Percentiles rank a stretch among this genome's conserved stretches.
Evolutionary conservation across 345 rosid species (phyloP).

Genomic region (Citrus sp.): DNA sequence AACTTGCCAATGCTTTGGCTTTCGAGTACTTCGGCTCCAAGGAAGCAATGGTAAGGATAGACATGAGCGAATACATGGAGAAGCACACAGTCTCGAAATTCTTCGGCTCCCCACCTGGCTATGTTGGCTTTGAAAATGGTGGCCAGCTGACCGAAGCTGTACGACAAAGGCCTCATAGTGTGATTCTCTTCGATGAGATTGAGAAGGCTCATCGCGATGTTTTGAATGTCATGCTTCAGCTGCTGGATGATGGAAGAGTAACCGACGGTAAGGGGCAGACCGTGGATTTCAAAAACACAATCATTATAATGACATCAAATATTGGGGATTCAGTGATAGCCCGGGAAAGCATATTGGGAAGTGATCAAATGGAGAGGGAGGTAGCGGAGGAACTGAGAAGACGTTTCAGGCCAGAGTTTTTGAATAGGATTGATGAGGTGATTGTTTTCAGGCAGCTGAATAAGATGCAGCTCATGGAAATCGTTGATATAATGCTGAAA

Average conservation of each 20-base stretch:
- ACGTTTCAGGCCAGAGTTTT: slow-evolving; percentile 63
- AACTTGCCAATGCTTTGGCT: slow-evolving; percentile 58
- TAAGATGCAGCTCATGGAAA: slow-evolving; percentile 43
- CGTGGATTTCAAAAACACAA: slow-evolving; percentile 60
- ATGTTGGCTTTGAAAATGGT: slow-evolving; percentile 50
- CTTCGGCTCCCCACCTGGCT: slow-evolving; percentile 66
- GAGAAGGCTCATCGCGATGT: slow-evolving; percentile 69
- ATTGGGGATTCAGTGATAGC: slow-evolving; percentile 43
- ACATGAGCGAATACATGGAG: slow-evolving; percentile 77
- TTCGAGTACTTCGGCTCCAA: slow-evolving; percentile 56
- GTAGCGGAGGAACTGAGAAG: slow-evolving; percentile 45
- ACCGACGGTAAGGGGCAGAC: slow-evolving; percentile 61
- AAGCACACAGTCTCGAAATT: slow-evolving; percentile 59
- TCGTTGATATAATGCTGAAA: slow-evolving; percentile 49
- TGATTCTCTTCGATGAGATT: slow-evolving; percentile 61
- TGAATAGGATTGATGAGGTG: slow-evolving; percentile 62
- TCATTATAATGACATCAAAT: slow-evolving; percentile 62
- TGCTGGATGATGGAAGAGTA: slow-evolving; percentile 56
- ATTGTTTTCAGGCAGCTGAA: slow-evolving; percentile 53
- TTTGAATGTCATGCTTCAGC: slow-evolving; percentile 57
- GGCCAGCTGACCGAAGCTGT: slow-evolving; percentile 67
- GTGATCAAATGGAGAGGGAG: slow-evolving; percentile 11
- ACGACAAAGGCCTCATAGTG: slow-evolving; percentile 47
- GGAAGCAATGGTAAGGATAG: slow-evolving; percentile 60
- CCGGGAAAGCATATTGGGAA: slow-evolving; percentile 19